Evolutionary conservation across 2,329 filamentous ascomycete genomes (phyloP).

Genomic region (Ceratocystiopsis sp.): DNA sequence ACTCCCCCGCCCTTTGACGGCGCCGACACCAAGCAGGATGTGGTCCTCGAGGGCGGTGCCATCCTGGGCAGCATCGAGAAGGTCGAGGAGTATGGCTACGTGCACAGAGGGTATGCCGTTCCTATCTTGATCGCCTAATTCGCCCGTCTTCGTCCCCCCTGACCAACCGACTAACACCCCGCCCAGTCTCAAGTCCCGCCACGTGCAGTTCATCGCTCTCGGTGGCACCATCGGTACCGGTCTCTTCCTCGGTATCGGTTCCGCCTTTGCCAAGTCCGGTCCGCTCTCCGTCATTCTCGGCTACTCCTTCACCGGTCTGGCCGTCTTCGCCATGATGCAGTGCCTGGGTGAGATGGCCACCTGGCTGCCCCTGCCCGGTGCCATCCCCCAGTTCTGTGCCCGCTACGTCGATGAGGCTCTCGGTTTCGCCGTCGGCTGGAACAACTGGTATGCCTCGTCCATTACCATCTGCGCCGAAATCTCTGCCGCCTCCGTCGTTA

Average conservation of each 20-base stretch:
- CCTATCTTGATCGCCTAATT: not conserved
- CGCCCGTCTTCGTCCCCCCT: not conserved
- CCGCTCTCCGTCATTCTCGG: conserved; percentile 24
- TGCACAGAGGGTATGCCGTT: conserved; percentile 5
- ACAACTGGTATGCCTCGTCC: conserved; percentile 33
- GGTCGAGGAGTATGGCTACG: conserved; percentile 9
- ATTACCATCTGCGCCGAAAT: conserved; percentile 28
- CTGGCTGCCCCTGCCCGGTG: conserved; percentile 41
- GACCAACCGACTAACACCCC: not conserved
- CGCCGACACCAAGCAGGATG: conserved; percentile 2
- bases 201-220: conserved; percentile 30
- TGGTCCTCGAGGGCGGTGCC: conserved; percentile 1
- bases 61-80: conserved; percentile 5
- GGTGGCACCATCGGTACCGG: conserved; percentile 31
- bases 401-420: conserved; percentile 30
- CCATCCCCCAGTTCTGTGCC: conserved; percentile 30
- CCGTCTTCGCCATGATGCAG: conserved; percentile 24
- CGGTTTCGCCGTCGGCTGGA: conserved; percentile 32
- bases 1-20: conserved; percentile 5
- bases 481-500: conserved; percentile 26
- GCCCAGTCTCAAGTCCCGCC: conserved; percentile 22
- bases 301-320: conserved; percentile 25
- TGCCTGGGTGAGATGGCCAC: conserved; percentile 41
- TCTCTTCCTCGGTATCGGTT: conserved; percentile 30
- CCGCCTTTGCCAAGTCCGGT: conserved; percentile 25